phyloP scores from a whole-genome alignment of 768 basidiomycete species.

The Suillus occidentalis region DNA sequence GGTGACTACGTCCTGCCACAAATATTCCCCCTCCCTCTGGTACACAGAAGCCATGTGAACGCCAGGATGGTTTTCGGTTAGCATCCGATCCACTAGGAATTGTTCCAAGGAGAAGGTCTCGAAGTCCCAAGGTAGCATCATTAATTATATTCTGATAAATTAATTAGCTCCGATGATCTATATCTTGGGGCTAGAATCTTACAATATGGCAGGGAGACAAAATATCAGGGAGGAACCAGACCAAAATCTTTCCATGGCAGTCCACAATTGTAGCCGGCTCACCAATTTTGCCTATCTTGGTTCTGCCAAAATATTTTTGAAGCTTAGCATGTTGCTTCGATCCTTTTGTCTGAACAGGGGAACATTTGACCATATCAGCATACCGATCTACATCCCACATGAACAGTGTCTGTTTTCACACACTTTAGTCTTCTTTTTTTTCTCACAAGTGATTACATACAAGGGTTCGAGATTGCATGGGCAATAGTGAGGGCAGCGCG shows the following conservation, averaged over 20 bases:
- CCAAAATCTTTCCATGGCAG: neutral
- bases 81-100: neutral
- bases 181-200: neutral
- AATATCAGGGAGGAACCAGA: neutral
- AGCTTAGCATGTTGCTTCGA: neutral
- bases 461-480: neutral
- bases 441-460: neutral
- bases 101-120: neutral
- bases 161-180: neutral
- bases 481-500: neutral
- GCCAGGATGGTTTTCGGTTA: neutral
- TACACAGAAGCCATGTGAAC: neutral
- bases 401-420: neutral
- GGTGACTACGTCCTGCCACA: neutral
- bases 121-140: neutral
- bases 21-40: neutral
- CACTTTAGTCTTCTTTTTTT: neutral
- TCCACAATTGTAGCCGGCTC: neutral
- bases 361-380: neutral
- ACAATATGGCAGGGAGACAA: neutral
- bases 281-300: neutral
- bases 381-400: neutral
- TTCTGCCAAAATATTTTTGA: neutral
- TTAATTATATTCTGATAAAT: neutral
- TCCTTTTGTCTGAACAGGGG: neutral